Evolutionary conservation across 2,329 filamentous ascomycete genomes (phyloP), one percentile per base, ranked within the genome.

Genomic region (Xylariaceae sp.): DNA sequence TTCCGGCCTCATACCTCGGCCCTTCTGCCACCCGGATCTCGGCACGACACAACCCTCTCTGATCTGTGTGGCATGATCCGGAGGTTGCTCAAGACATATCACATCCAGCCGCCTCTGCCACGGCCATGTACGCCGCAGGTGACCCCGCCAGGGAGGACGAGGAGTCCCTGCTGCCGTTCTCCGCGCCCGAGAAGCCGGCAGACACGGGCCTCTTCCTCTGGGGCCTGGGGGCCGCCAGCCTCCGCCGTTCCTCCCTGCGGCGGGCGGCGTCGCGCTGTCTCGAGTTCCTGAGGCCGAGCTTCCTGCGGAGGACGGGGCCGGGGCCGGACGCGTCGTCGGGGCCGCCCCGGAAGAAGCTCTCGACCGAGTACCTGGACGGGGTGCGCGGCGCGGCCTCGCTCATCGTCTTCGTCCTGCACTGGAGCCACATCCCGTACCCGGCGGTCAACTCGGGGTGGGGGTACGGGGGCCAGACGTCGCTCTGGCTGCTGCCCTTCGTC

Each of bases 301-400:
- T 52, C 32, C 38, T 54, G 11, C 52, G 33, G 32, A 47, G 39
- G 34, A 36, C 37, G 5, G 32, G 42, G 26, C 36, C 40, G 33
- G 10, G 35, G 8, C 18, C 30, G 10, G 48, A 39, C 13, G 38
- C 35, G 29, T 42, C 35, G n/a, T 28, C 25, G n/a, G 31, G 35
- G 3, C 32, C 38, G 11, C 31, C 36, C 5, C 32, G 38, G 16
- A 47, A 45, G 32, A 44, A 41, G 18, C 44, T 55, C 31, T 44
- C 51, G 22, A 60, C 57, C n/a, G 57, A 58, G 34, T 63, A 62
- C 36, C 53, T 63, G 11, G 59, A 63, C 46, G 59, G 60, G 16
- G 41, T 63, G 14, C 55, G 60, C n/a, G 60, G 60, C 4, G 51
- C 62, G 12, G 60, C 60, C 17, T 59, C 59, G 5, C 53, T 63